These are phyloP conservation scores for Nematocida homosporus DNA, from an alignment of 371 early-diverging fungal genomes.

Conservation along the genomic window DNA sequence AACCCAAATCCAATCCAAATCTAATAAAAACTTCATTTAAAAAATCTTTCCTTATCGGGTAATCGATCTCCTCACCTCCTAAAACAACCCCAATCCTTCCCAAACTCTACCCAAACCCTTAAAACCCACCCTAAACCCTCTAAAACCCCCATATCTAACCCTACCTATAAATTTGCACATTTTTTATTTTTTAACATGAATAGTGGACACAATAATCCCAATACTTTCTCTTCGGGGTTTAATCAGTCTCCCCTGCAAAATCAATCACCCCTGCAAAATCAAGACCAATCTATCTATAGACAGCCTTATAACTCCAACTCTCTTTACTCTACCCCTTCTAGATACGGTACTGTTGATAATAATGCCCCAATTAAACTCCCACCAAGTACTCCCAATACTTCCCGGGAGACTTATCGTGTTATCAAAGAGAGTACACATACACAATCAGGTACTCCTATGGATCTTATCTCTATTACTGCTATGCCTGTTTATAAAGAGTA, in stretches of 20 bases:
- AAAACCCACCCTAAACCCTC: neutral
- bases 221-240: neutral
- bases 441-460: neutral
- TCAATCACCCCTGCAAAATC: no score
- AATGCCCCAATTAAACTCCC: constrained; percentile 27
- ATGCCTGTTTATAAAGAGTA: constrained; percentile 28
- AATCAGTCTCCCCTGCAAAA: constrained; percentile 7
- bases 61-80: neutral
- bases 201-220: constrained; percentile 13
- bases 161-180: neutral
- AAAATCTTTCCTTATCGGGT: neutral
- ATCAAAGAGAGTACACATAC: constrained; percentile 9
- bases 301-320: neutral
- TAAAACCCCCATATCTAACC: neutral
- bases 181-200: constrained; percentile 33
- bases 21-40: neutral
- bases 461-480: constrained; percentile 20
- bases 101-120: neutral
- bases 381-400: constrained; percentile 11
- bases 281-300: constrained; percentile 26
- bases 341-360: neutral
- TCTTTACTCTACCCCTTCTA: constrained; percentile 4
- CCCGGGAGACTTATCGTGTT: constrained; percentile 26
- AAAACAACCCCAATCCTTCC: neutral
- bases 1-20: neutral